phyloP scores from a whole-genome alignment of 164 flowering plant genomes.

The Santalum album region DNA sequence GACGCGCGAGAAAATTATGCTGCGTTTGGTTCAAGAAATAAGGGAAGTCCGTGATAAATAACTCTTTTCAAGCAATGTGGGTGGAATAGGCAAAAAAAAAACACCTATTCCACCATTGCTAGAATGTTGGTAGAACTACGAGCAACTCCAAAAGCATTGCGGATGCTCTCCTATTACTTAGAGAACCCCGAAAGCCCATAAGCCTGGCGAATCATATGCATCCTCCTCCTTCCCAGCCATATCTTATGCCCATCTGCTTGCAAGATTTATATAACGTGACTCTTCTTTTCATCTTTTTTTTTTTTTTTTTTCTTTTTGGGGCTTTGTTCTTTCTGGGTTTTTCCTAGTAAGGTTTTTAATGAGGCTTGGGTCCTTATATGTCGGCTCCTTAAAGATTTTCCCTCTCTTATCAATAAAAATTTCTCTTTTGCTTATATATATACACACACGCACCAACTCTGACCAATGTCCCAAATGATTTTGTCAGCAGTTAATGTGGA shows the following conservation, averaged over 20 bases:
- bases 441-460: background rate
- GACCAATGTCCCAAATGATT: constrained; percentile 46
- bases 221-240: constrained; percentile 36
- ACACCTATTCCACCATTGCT: constrained; percentile 40
- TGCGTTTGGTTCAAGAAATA: constrained; percentile 1
- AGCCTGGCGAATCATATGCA: constrained; percentile 42
- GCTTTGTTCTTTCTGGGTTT: too few relatives aligned
- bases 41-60: background rate
- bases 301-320: too few relatives aligned
- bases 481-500: constrained; percentile 33
- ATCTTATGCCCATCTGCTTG: constrained; percentile 41
- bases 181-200: constrained; percentile 40
- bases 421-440: too few relatives aligned
- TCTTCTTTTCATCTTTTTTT: too few relatives aligned
- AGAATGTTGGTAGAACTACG: constrained; percentile 43
- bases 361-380: too few relatives aligned
- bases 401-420: background rate
- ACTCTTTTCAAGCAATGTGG: too few relatives aligned
- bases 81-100: too few relatives aligned
- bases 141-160: constrained; percentile 44
- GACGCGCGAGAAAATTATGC: too few relatives aligned
- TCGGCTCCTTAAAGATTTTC: background rate
- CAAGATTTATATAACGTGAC: background rate
- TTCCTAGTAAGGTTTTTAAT: too few relatives aligned
- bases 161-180: constrained; percentile 35